Evolutionary conservation across 140 eudicot genomes (phyloP).

Genomic region (Senecio squalidus): DNA sequence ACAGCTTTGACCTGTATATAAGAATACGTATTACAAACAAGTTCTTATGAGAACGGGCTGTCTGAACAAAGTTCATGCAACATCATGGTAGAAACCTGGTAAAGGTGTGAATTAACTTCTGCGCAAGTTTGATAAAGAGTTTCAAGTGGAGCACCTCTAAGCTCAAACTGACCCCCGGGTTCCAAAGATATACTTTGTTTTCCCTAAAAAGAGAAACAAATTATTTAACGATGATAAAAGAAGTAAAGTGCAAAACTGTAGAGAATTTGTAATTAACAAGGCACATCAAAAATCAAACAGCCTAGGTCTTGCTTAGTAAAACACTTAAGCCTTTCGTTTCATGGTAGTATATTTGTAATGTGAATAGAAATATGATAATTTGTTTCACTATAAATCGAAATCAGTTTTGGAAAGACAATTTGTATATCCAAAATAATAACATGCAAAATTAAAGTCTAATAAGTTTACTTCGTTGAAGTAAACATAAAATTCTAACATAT

Average conservation of each 20-base stretch:
- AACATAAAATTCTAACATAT: background rate
- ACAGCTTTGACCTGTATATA: conserved; percentile 86
- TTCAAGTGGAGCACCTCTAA: conserved; percentile 98
- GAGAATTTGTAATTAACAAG: background rate
- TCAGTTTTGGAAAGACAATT: background rate
- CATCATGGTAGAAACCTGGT: conserved; percentile 56
- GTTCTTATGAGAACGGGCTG: background rate
- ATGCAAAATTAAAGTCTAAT: background rate
- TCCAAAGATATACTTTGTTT: conserved; percentile 94
- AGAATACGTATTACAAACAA: background rate
- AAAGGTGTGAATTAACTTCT: conserved; percentile 94
- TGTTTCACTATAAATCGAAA: background rate
- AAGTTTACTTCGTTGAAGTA: background rate
- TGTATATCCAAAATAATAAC: background rate
- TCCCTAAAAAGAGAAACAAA: conserved; percentile 42
- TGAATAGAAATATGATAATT: background rate
- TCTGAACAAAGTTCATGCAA: too few relatives aligned
- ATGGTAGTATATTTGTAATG: background rate
- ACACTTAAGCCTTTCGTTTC: background rate
- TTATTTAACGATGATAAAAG: background rate
- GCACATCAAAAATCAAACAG: background rate
- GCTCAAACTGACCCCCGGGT: conserved; percentile 99
- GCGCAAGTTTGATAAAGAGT: conserved; percentile 99
- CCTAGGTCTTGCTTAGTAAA: background rate
- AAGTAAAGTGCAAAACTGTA: background rate